These are phyloP conservation scores for Hemisphaericaspora xylofermentans DNA, from an alignment of 1,139 yeast genomes.

Conservation along the genomic window DNA sequence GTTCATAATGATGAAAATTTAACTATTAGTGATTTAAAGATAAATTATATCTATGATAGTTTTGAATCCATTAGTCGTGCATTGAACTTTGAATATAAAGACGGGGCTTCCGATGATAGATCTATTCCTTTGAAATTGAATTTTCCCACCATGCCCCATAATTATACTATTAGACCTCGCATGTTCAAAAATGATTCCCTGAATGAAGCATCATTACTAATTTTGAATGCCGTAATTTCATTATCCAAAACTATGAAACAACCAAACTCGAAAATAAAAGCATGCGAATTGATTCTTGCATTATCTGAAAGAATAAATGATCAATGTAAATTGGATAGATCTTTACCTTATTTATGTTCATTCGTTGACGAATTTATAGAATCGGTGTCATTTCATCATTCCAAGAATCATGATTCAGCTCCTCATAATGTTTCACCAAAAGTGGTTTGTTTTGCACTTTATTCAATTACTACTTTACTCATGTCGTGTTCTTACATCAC, in stretches of 20 bases:
- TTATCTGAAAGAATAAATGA: slow-evolving; percentile 77
- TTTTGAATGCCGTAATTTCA: slow-evolving; percentile 64
- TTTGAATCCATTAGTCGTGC: slow-evolving; percentile 52
- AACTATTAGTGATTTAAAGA: slow-evolving; percentile 54
- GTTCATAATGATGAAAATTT: slow-evolving; percentile 20
- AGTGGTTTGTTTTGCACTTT: slow-evolving; percentile 63
- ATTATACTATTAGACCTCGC: slow-evolving; percentile 43
- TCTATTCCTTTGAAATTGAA: slow-evolving; percentile 46
- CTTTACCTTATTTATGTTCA: slow-evolving; percentile 73
- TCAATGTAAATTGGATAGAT: slow-evolving; percentile 81
- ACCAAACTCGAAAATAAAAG: slow-evolving; percentile 62
- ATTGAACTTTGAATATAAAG: slow-evolving; percentile 41
- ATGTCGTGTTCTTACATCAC: slow-evolving; percentile 65
- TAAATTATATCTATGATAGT: slow-evolving; percentile 56
- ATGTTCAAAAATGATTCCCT: slow-evolving; percentile 21
- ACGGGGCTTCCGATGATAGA: slow-evolving; percentile 3
- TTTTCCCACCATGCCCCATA: slow-evolving; percentile 46
- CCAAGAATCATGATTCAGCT: neutral
- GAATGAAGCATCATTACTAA: slow-evolving; percentile 58
- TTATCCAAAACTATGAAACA: slow-evolving; percentile 63
- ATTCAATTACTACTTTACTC: slow-evolving; percentile 59
- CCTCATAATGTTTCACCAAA: slow-evolving; percentile 21
- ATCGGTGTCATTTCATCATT: slow-evolving; percentile 4
- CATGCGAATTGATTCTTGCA: slow-evolving; percentile 74
- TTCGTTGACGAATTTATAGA: slow-evolving; percentile 38